Evolutionary conservation across 2,329 filamentous ascomycete genomes (phyloP).

Genomic region (Tolypocladium ophioglossoides): DNA sequence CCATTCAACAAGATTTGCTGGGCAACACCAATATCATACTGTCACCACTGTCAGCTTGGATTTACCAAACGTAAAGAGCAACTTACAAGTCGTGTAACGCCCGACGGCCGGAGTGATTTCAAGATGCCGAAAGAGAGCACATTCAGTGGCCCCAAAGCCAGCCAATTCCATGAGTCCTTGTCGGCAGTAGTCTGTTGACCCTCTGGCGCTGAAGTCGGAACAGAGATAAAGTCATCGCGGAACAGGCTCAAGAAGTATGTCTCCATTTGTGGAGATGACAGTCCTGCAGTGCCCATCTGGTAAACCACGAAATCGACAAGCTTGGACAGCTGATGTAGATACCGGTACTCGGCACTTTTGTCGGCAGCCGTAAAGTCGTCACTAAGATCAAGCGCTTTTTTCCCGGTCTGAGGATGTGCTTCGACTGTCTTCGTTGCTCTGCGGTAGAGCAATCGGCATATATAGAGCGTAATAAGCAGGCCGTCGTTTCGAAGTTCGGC

Average conservation of each 20-base stretch:
- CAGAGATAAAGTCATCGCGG: slow-evolving; percentile 16
- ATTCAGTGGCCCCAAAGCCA: slow-evolving; percentile 18
- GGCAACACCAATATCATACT: slow-evolving; percentile 26
- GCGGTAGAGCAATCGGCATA: slow-evolving; percentile 30
- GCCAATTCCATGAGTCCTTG: slow-evolving; percentile 19
- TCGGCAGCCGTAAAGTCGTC: slow-evolving; percentile 18
- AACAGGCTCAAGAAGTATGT: slow-evolving; percentile 26
- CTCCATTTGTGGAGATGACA: slow-evolving; percentile 20
- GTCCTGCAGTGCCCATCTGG: slow-evolving; percentile 26
- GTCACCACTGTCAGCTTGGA: slow-evolving; percentile 2
- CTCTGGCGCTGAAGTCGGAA: slow-evolving; percentile 7
- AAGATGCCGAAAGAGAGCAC: slow-evolving; percentile 28
- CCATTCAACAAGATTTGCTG: slow-evolving; percentile 22
- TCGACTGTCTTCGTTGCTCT: slow-evolving; percentile 22
- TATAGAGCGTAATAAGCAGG: slow-evolving; percentile 25
- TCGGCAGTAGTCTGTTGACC: not conserved
- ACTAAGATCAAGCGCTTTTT: slow-evolving; percentile 17
- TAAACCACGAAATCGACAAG: slow-evolving; percentile 25
- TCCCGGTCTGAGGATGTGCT: slow-evolving; percentile 7
- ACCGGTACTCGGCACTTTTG: slow-evolving; percentile 18
- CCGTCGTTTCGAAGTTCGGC: slow-evolving; percentile 24
- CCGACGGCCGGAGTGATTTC: slow-evolving; percentile 22
- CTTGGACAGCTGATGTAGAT: slow-evolving; percentile 24
- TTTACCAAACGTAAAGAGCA: not conserved
- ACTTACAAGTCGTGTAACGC: slow-evolving; percentile 24